Evolutionary conservation across 352 stramenopile species (phyloP).

Genomic region (Hyaloperonospora arabidopsidis): DNA sequence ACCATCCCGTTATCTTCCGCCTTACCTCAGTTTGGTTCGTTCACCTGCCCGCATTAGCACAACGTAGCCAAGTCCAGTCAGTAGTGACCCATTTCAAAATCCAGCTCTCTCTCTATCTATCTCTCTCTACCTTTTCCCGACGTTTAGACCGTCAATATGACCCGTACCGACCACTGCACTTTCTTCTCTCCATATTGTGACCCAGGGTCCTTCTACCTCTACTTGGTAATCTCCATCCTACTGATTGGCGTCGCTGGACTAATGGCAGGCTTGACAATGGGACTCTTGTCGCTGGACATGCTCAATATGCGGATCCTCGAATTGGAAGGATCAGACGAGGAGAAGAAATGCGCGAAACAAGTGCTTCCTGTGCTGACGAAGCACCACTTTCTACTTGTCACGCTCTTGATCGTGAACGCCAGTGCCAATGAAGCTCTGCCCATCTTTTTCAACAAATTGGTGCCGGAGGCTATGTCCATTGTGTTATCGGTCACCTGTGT

Average conservation of each 20-base stretch:
- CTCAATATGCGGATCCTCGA: conserved; percentile 76
- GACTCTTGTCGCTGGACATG: conserved; percentile 69
- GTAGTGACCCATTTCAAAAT: no score
- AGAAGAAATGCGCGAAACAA: conserved; percentile 69
- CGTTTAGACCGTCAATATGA: no score
- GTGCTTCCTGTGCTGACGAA: conserved; percentile 86
- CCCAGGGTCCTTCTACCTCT: conserved; percentile 50
- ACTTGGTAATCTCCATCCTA: conserved; percentile 35
- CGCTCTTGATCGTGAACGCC: conserved; percentile 91
- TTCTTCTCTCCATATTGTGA: conserved; percentile 62
- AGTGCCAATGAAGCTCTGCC: conserved; percentile 90
- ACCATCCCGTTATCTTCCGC: no score
- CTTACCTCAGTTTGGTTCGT: no score
- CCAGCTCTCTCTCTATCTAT: no score
- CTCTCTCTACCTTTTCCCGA: no score
- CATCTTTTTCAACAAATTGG: conserved; percentile 89
- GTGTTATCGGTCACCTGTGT: conserved; percentile 94
- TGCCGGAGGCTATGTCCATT: conserved; percentile 84
- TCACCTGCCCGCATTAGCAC: no score
- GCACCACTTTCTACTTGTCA: conserved; percentile 92
- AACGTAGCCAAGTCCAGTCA: no score
- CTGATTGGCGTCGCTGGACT: conserved; percentile 54
- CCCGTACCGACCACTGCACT: conserved; percentile 27
- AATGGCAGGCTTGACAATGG: conserved; percentile 75
- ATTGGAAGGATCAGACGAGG: conserved; percentile 55